Evolutionary conservation across 2,329 filamentous ascomycete genomes (phyloP).

Genomic region (Clonostachys chloroleuca): DNA sequence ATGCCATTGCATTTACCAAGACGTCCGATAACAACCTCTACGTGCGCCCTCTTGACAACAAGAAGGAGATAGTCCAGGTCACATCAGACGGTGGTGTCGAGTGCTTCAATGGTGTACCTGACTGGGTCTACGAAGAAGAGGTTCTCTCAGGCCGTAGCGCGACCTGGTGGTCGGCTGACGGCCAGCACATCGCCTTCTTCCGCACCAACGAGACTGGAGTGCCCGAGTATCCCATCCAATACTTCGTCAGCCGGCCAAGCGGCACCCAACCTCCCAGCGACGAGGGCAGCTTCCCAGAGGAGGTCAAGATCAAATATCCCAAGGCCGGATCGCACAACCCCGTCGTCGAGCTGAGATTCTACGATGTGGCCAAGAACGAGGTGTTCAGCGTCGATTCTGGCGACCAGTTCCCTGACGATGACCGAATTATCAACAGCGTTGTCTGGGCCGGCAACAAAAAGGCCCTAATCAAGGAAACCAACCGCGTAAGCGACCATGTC

Average conservation of each 20-base stretch:
- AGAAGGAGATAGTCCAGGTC: constrained; percentile 57
- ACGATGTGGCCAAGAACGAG: constrained; percentile 73
- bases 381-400: constrained; percentile 76
- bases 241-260: constrained; percentile 84
- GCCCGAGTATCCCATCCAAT: constrained; percentile 88
- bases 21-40: constrained; percentile 79
- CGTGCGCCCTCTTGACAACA: constrained; percentile 54
- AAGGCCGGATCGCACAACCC: constrained; percentile 95
- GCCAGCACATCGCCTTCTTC: constrained; percentile 84
- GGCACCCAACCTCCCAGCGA: constrained; percentile 61
- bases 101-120: constrained; percentile 92
- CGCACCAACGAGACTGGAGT: constrained; percentile 91
- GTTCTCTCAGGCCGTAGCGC: constrained; percentile 70
- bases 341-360: constrained; percentile 82
- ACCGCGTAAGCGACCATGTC: constrained; percentile 88
- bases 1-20: constrained; percentile 80
- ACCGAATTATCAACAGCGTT: constrained; percentile 89
- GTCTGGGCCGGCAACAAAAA: constrained; percentile 80
- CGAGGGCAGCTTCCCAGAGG: constrained; percentile 86
- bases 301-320: constrained; percentile 91
- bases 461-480: constrained; percentile 86
- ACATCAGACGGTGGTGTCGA: constrained; percentile 84
- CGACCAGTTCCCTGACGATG: constrained; percentile 72
- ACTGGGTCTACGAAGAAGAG: constrained; percentile 87
- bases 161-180: constrained; percentile 94